Conservation (phyloP, 164 flowering plant species). For the Stephania cephalantha region DNA sequence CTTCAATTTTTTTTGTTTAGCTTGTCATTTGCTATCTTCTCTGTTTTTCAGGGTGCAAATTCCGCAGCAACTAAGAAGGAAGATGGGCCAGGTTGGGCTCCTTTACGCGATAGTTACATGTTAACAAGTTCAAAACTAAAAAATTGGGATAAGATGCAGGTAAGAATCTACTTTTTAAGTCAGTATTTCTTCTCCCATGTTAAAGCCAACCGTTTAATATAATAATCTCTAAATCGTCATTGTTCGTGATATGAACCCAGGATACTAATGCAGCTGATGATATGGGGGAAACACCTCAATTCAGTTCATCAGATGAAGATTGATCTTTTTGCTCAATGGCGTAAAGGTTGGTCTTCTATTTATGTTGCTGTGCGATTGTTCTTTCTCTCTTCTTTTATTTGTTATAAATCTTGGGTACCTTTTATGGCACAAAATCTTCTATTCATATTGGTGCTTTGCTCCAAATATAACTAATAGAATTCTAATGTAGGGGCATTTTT, state of each 20-base stretch:
- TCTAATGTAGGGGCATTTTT: not conserved
- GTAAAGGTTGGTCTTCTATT: not conserved
- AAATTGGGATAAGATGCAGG: conserved; percentile 86
- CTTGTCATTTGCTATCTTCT: not conserved
- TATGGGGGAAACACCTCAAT: conserved; percentile 11
- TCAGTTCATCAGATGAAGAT: conserved; percentile 26
- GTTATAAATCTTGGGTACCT: not conserved
- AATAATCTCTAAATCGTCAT: not conserved
- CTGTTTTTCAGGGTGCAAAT: conserved; percentile 34
- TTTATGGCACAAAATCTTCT: not conserved
- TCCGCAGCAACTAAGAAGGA: conserved; percentile 22
- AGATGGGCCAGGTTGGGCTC: conserved; percentile 82
- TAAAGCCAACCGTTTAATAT: not conserved
- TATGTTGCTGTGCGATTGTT: not conserved
- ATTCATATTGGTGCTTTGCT: too few species aligned
- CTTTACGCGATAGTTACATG: conserved; percentile 81
- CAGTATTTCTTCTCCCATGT: not conserved
- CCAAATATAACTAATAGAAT: not conserved
- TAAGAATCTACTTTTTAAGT: conserved; percentile 20
- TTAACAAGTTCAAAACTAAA: conserved; percentile 73
- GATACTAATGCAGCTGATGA: conserved; percentile 9
- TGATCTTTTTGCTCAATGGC: conserved; percentile 4
- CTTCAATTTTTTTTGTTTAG: not conserved
- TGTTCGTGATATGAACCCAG: conserved; percentile 5
- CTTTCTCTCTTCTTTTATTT: not conserved